Percentiles rank a stretch among this genome's conserved stretches.
phyloP scores from a whole-genome alignment of 148 eudicot genomes.

The Heliamphora exappendiculata region DNA sequence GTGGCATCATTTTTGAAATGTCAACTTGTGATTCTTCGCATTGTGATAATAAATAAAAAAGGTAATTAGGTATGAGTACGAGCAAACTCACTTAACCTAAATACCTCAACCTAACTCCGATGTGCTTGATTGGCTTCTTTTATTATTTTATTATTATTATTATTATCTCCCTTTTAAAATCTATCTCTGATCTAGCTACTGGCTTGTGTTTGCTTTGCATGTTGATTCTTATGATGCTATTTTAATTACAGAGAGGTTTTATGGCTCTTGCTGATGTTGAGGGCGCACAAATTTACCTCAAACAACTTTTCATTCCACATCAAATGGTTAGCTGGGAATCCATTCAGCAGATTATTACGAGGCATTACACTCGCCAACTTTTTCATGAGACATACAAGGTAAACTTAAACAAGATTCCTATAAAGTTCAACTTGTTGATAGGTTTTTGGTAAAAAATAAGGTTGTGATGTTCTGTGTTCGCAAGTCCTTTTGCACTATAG shows the following conservation, averaged over 20 bases:
- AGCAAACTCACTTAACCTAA: too few species aligned
- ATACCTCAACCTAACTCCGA: too few species aligned
- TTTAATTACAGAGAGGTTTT: constrained; percentile 63
- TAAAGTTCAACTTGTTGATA: neutral
- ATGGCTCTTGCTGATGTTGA: constrained; percentile 96
- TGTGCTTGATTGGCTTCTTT: too few species aligned
- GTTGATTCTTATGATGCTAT: constrained; percentile 1
- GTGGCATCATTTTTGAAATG: too few species aligned
- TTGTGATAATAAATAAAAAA: too few species aligned
- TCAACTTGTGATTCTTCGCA: too few species aligned
- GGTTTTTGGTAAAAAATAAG: neutral
- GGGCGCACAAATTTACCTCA: constrained; percentile 80
- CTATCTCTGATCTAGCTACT: neutral
- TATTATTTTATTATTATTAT: too few species aligned
- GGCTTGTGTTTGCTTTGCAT: neutral
- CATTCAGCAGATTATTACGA: constrained; percentile 64
- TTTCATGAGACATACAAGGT: constrained; percentile 98
- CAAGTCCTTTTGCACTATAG: neutral
- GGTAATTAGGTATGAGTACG: too few species aligned
- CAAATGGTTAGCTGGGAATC: constrained; percentile 98
- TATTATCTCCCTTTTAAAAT: too few species aligned
- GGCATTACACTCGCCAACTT: constrained; percentile 80
- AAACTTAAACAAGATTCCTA: neutral
- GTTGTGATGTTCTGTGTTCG: neutral
- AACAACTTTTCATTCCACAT: constrained; percentile 58